phyloP scores from a whole-genome alignment of 176 grass and related monocot species.

The Cymbopogon citratus region DNA sequence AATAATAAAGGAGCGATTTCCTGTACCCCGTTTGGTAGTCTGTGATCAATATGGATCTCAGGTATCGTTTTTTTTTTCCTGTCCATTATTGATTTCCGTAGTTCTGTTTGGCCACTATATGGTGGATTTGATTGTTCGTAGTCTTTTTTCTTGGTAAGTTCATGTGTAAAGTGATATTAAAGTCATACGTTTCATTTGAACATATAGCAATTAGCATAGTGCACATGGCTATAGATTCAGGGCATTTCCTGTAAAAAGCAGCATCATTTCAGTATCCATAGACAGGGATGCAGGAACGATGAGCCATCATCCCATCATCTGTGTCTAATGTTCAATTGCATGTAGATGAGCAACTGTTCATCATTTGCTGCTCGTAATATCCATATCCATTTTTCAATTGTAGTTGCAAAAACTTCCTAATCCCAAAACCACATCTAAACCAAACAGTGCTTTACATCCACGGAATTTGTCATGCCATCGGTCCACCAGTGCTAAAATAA shows the following conservation, averaged over 20 bases:
- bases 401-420: background rate
- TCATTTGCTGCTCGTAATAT: background rate
- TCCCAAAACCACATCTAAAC: background rate
- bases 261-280: background rate
- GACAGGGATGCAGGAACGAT: background rate
- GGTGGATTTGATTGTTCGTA: background rate
- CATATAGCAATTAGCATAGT: background rate
- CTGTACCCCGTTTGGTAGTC: slow-evolving; percentile 80
- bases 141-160: background rate
- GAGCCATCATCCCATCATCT: background rate
- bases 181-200: slow-evolving; percentile 10
- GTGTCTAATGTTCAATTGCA: background rate
- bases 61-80: slow-evolving; percentile 25
- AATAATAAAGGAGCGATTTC: slow-evolving; percentile 86
- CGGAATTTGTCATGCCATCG: background rate
- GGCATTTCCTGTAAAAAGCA: background rate
- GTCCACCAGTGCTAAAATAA: background rate
- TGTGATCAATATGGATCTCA: slow-evolving; percentile 93
- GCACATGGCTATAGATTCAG: background rate
- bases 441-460: background rate
- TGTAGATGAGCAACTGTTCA: background rate
- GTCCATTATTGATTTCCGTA: background rate
- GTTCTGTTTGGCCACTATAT: background rate
- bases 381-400: background rate
- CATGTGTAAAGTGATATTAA: background rate